Conservation (phyloP, 2,329 filamentous ascomycete species). For the Calonectria honghensis region DNA sequence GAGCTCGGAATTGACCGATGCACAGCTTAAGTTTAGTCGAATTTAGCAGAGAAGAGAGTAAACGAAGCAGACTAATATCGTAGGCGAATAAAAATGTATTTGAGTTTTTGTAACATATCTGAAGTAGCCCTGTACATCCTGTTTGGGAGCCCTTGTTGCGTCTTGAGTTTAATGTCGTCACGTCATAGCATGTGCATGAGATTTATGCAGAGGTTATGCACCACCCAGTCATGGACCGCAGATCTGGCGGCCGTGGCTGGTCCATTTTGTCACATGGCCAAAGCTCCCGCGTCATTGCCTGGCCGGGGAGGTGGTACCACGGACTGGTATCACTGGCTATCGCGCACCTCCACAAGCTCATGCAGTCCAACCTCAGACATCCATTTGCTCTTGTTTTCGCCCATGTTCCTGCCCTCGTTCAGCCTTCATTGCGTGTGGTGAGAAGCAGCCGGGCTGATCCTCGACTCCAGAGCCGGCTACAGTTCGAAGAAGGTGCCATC, state of each 20-base stretch:
- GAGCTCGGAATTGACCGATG: slow-evolving; percentile 33
- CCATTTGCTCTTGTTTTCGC: slow-evolving; percentile 29
- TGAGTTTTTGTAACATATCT: slow-evolving; percentile 34
- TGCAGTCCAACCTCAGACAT: slow-evolving; percentile 42
- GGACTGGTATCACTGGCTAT: slow-evolving; percentile 22
- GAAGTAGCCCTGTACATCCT: not conserved
- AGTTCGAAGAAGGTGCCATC: slow-evolving; percentile 25
- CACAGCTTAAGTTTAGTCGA: slow-evolving; percentile 33
- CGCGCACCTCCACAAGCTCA: slow-evolving; percentile 37
- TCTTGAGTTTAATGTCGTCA: slow-evolving; percentile 16
- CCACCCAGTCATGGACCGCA: slow-evolving; percentile 4
- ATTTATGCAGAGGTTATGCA: slow-evolving; percentile 44
- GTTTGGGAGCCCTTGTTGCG: slow-evolving; percentile 5
- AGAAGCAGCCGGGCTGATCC: slow-evolving; percentile 24
- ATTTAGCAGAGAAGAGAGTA: slow-evolving; percentile 35
- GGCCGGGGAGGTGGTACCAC: slow-evolving; percentile 31
- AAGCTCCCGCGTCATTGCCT: slow-evolving; percentile 36
- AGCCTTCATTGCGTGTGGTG: slow-evolving; percentile 22
- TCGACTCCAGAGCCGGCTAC: slow-evolving; percentile 25
- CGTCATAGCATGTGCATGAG: slow-evolving; percentile 39
- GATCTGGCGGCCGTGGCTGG: slow-evolving; percentile 35
- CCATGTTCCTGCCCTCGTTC: slow-evolving; percentile 45
- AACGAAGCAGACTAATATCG: slow-evolving; percentile 51
- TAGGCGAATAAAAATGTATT: slow-evolving; percentile 52
- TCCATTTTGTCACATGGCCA: slow-evolving; percentile 52